Evolutionary conservation across 2,329 filamentous ascomycete genomes (phyloP), one percentile per base, ranked within the genome.

Genomic region (Neofusicoccum cordaticola): DNA sequence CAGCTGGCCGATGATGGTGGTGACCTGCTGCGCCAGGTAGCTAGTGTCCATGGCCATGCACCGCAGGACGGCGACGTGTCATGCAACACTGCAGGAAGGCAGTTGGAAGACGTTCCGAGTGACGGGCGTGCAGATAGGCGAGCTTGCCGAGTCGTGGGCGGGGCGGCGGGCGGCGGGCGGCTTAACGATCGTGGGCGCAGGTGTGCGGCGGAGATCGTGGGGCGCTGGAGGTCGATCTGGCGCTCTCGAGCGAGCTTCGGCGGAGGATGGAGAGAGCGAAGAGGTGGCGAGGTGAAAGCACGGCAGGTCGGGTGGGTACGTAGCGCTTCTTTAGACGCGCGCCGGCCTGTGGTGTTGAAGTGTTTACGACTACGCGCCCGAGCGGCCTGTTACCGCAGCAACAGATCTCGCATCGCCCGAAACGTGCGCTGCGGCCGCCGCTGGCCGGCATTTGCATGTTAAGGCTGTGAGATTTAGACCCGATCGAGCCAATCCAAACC

Each of bases 1-100:
- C 67, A 99, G 86, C 80, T 97, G 93, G 78, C 87, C 88, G 76
- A 98, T 93, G 75, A 97, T 97, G 73, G 87, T 92, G 70, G 92
- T 95, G 80, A 99, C 92, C 86, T 98, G 95, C 78, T 96, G 92
- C 71, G 92, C 91, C 75, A 98, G 84, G 79, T 96, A 96, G 77
- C 91, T 92, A 66, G 93, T 92, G 80, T 97, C 93, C 88, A 97
- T 96, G 62, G 66, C 69, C 69, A 48, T 53, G 62, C 56, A 19
- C 56, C 37, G 56, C 31, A 47, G 31, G 56, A 60, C 42, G 41
- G 31, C 41, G 12, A 60, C 42, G 56, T 60, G 56, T 47, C 56
- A 60, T 60, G 56, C 41, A 60, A 60, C 56, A 47, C 56, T 60
- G 56, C 56, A 60, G 56, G 27, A 47, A 19, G 56, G 5, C 11